Base-by-base conservation (phyloP, 2,329 filamentous ascomycete species). In the Nemania abortiva region DNA sequence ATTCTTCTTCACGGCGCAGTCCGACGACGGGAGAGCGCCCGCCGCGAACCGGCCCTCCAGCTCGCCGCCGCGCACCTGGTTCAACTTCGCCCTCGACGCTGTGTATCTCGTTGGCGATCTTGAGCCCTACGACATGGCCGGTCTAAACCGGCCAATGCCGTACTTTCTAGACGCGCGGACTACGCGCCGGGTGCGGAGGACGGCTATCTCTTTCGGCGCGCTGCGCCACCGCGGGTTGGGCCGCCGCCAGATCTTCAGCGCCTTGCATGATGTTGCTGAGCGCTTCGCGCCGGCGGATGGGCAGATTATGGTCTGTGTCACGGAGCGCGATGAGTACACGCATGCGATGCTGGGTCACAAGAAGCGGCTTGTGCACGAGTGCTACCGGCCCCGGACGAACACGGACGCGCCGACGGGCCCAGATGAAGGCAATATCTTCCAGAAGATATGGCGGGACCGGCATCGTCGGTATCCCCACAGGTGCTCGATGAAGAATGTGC, bases 371-470 rank as follows among this genome's bases (percentile, higher is more conserved):
- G 71, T 79, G 4, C 29, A 22, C 11, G 29, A 55, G 22, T 0
- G 47, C 4, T 49, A 54, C 15, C 37, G 54, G 6, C 3, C 22
- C 6, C 39, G 42, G 39, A 11, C 9, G 31, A 11, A 3, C 6
- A 9, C 29, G n/a, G 27, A 22, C 5, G 55, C 13, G 22, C 24
- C 15, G 37, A 34, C 20, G 6, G 11, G 5, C 5, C 11, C 34
- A 6, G 27, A 18, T 1, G 69, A 74, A 63, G 76, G 77, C 37
- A 78, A 79, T 77, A 75, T 83, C 18, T 79, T 86, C 73, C 82
- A 85, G 75, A 84, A 82, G 77, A 81, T 85, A 42, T 86, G 84
- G 84, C 78, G 78, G 50, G 82, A 83, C 4, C 85, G 84, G 81
- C 79, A 84, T 66, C 74, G 80, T 27, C 83, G 82, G 20, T 81